Conservation (phyloP, 2,329 filamentous ascomycete species). For the Bretziella fagacearum region DNA sequence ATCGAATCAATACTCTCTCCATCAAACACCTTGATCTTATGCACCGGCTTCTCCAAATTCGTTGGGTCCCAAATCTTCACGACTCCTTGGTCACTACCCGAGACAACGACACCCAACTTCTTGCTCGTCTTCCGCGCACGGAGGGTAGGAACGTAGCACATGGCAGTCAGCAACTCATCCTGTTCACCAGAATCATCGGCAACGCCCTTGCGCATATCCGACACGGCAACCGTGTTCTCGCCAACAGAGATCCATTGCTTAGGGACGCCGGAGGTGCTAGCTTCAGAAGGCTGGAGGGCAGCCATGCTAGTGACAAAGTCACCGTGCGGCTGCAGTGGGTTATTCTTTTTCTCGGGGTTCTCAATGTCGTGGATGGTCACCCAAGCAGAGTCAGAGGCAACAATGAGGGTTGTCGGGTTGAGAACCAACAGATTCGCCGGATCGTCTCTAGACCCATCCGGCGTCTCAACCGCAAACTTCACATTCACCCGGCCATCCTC, state of each 20-base stretch:
- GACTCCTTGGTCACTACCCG: constrained; percentile 60
- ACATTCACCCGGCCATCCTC: constrained; percentile 51
- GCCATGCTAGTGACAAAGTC: constrained; percentile 86
- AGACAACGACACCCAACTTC: constrained; percentile 59
- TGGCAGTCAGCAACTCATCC: constrained; percentile 79
- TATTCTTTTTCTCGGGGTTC: constrained; percentile 20
- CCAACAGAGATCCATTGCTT: constrained; percentile 95
- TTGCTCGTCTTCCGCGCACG: constrained; percentile 42
- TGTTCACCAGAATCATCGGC: constrained; percentile 84
- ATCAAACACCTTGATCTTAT: constrained; percentile 13
- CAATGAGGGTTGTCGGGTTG: constrained; percentile 71
- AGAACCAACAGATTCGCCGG: constrained; percentile 66
- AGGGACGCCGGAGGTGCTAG: constrained; percentile 72
- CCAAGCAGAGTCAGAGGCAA: constrained; percentile 79
- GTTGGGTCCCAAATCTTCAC: constrained; percentile 89
- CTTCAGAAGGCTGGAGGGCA: constrained; percentile 59
- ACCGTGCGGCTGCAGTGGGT: constrained; percentile 57
- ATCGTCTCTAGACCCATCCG: constrained; percentile 28
- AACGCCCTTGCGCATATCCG: constrained; percentile 72
- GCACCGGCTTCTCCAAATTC: constrained; percentile 49
- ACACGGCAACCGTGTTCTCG: constrained; percentile 77
- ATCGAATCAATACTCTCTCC: constrained; percentile 52
- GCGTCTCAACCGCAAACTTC: constrained; percentile 52
- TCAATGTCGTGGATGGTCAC: constrained; percentile 76
- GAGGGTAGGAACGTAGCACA: constrained; percentile 59